These are phyloP conservation scores for Daucus carota DNA, from an alignment of 129 eudicot species.

Conservation along the genomic window DNA sequence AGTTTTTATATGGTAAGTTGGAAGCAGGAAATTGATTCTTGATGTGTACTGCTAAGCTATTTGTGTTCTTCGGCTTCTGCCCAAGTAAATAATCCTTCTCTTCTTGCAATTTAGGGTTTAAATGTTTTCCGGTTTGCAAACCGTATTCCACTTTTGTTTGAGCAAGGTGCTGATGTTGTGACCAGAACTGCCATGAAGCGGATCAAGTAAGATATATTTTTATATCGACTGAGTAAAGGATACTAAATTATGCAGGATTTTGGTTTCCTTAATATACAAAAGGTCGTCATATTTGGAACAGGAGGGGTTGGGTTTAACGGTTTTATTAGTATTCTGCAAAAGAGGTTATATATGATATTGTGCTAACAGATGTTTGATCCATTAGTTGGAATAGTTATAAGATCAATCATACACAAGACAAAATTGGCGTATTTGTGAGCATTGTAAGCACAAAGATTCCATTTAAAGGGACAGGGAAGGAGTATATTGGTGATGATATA, in stretches of 20 bases:
- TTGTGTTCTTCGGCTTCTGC: not conserved
- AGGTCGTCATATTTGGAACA: not conserved
- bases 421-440: constrained; percentile 96
- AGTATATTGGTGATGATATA: constrained; percentile 97
- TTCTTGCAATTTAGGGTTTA: constrained; percentile 51
- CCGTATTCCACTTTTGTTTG: constrained; percentile 94
- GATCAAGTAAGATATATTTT: constrained; percentile 59
- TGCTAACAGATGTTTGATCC: constrained; percentile 14
- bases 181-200: constrained; percentile 93
- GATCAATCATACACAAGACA: constrained; percentile 95
- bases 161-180: constrained; percentile 99
- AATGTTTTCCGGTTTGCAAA: constrained; percentile 95
- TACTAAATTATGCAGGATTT: not conserved
- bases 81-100: not conserved
- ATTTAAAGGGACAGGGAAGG: constrained; percentile 98
- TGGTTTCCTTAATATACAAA: not conserved
- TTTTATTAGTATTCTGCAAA: not conserved
- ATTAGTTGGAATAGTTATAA: constrained; percentile 90
- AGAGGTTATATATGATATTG: not conserved
- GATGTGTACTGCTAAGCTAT: not conserved
- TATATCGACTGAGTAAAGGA: not conserved
- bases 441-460: constrained; percentile 99
- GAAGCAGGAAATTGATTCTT: constrained; percentile 5
- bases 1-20: not conserved
- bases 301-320: not conserved